A percentile compares a stretch with the other conserved stretches of the same genome.
Conservation (phyloP, 129 eudicot species). For the Silybum marianum region DNA sequence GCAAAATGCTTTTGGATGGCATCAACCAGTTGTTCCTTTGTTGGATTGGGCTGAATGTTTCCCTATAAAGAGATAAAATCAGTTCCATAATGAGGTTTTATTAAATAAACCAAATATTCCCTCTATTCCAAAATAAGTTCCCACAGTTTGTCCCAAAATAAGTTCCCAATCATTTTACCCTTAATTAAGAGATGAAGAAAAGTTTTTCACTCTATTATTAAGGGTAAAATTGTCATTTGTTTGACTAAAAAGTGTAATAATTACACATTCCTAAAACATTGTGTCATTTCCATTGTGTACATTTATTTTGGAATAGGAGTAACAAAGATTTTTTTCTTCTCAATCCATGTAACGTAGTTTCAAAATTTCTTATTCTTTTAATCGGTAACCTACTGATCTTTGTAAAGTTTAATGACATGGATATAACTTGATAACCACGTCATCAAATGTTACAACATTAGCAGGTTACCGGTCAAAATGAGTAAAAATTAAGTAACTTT, state of each 20-base stretch:
- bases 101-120: not conserved
- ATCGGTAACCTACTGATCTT: not conserved
- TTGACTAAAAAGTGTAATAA: no score
- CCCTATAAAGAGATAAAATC: slow-evolving; percentile 43
- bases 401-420: not conserved
- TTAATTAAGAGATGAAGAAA: not conserved
- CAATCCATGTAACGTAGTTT: not conserved
- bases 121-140: no score
- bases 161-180: not conserved
- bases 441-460: not conserved
- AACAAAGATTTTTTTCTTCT: no score
- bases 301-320: not conserved
- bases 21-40: slow-evolving; percentile 71
- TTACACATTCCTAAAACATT: no score
- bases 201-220: no score
- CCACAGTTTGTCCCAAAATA: no score
- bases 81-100: not conserved
- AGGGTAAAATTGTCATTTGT: not conserved
- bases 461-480: not conserved
- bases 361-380: not conserved
- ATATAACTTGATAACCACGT: not conserved
- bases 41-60: slow-evolving; percentile 49
- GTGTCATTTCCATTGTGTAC: not conserved
- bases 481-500: not conserved
- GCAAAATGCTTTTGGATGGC: slow-evolving; percentile 88